Conservation (phyloP, 768 basidiomycete species). For the Crassisporium funariophilum region DNA sequence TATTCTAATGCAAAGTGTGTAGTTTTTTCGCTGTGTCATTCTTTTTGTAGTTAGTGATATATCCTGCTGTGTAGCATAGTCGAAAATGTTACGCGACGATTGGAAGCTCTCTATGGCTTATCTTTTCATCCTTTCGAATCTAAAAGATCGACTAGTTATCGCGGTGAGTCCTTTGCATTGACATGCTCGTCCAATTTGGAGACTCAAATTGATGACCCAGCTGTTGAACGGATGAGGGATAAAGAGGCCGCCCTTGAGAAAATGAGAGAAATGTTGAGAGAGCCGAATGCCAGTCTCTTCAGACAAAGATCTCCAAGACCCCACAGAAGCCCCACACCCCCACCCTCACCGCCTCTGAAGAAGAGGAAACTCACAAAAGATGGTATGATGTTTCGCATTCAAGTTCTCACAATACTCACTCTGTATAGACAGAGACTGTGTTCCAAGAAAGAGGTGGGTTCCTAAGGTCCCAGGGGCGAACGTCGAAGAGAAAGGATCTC, state of each 20-base stretch:
- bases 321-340: too few species aligned
- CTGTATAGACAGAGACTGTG: too few species aligned
- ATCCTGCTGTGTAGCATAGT: conserved; percentile 25
- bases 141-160: conserved; percentile 15
- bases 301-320: too few species aligned
- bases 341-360: too few species aligned
- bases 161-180: conserved; percentile 12
- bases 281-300: too few species aligned
- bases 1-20: conserved; percentile 41
- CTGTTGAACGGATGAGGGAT: background rate
- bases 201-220: background rate
- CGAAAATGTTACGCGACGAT: conserved; percentile 29
- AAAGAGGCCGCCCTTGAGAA: background rate
- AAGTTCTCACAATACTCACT: too few species aligned
- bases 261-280: too few species aligned
- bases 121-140: conserved; percentile 20
- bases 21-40: background rate
- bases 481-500: too few species aligned
- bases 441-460: too few species aligned
- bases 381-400: too few species aligned
- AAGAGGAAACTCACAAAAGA: too few species aligned
- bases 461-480: too few species aligned
- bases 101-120: conserved; percentile 26
- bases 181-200: background rate
- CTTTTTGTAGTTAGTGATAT: conserved; percentile 12